Base-by-base conservation (phyloP, 177 flowering plant genomes). In the Vitis hybrid region DNA sequence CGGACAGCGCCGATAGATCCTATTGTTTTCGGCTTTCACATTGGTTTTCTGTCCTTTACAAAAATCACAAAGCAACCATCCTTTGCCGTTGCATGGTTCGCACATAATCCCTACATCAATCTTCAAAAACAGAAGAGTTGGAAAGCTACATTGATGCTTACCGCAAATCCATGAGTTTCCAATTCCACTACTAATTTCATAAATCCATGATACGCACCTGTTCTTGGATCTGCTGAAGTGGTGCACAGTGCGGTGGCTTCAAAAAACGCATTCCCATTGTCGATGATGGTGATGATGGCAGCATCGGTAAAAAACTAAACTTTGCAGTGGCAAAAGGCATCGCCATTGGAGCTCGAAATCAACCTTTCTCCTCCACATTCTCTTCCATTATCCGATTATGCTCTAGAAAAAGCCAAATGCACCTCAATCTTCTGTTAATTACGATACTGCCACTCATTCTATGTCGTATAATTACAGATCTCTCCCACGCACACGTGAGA, bases 61-160 rank as follows among this genome's bases (percentile, higher is more conserved):
- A 59, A 90, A 94, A 74, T 84, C 88, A 81, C 98, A 94, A n/a
- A 88, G 65, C 66, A 94, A 55, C 97, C 97, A 94, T 72, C 98
- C 98, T 73, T 58, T 91, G 27, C 93, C 96, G 57, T 80, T 71
- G 76, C 98, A 94, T 56, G 90, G 88, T 70, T 90, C 89, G 73
- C 98, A 94, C 70, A 84, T 48, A 55, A 90, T 87, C 71, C 84
- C 89, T 19, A 54, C 14, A n/a, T 81, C 92, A 79, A 67, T 77
- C 87, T 87, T 72, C 14, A 72, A 63, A 70, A 70, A 40, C 70
- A 65, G 48, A 48, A 59, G 21, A 57, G 21, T 35, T 11, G 56
- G 56, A 40, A 63, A 1, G 9, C 8, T 46, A 13, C 10, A 14
- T 40, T 16, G 16, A 27, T 18, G 52, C 46, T 6, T 27, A 27